Base-by-base conservation (phyloP, 2,329 filamentous ascomycete genomes). In the Colletotrichum sidae region DNA sequence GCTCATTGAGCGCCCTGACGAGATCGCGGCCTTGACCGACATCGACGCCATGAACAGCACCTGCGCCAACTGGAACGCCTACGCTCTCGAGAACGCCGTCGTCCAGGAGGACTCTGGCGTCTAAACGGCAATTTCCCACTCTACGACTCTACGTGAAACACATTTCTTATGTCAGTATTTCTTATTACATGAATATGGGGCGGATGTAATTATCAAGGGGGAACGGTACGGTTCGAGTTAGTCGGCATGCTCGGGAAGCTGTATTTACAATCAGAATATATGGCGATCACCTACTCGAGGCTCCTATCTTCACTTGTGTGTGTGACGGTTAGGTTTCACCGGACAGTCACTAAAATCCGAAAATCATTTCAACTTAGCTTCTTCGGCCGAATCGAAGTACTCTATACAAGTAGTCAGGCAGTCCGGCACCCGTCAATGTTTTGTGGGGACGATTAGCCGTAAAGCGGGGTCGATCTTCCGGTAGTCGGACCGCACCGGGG, bases 71-170 rank as follows among this genome's bases (percentile, higher is more conserved):
- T 71, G 70, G 70, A 55, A 52, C 6, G 33, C 64, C 8, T 68
- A 68, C 39, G 65, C 60, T 11, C 42, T 52, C 4, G 51, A 50
- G 41, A 52, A 63, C 8, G 37, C 35, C 5, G 15, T 70, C 17
- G 54, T 66, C 59, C 69, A 70, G 60, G 60, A 68, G 35, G 70
- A 71, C 56, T 71, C 70, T 49, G 70, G 70, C 35, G 60, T 71
- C 33, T 71, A 62, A 55, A 39, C 38, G 34, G 33, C n/a, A 37
- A 11, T 7, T 34, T 35, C 17, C 6, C 55, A 9, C 55, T 44
- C 35, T 58, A 44, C 33, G 46, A 58, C 55, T 25, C 45, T 46
- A 55, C 34, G 53, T 46, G 53, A 55, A 47, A 25, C 25, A 25
- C 34, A 42, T 51, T 58, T 51, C 55, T n/a, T 51, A 42, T 49